Base-by-base conservation (phyloP, 305 asterid genomes). In the Fraxinus sp. region DNA sequence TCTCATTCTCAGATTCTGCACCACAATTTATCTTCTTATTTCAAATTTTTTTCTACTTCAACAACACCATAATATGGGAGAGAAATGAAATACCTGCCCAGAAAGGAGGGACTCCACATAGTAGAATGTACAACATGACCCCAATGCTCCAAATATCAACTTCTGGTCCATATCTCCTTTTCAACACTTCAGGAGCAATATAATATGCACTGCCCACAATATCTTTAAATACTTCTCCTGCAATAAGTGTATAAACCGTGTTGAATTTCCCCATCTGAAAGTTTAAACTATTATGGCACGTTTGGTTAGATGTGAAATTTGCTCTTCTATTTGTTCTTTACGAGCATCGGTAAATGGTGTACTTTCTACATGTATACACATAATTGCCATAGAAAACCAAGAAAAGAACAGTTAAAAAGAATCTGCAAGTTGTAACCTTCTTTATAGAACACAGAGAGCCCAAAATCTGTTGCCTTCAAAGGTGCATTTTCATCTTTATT, bases 111-210 rank as follows among this genome's bases (percentile, higher is more conserved):
- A 72, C 49, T n/a, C 77, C 77, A 33, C 77, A 33, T 9, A 90
- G 88, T 64, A 90, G 86, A 86, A 90, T 90, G 86, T 88, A 88
- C 11, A 90, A 88, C 44, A 90, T 90, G 6, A 90, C 92, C 72
- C 92, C 92, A 62, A 90, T 90, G 80, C 92, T 90, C 92, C 92
- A 90, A 18, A 84, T 91, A 90, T 90, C 92, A 24, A 91, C 88
- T 83, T 88, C 92, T 41, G 92, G 91, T 55, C 92, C 92, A 44
- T 91, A 90, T 88, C 84, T 84, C n/a, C 91, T 89, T 81, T 87
- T 90, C 76, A 90, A 76, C 73, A 90, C 92, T 86, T 90, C 92
- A 1, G 92, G 92, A 72, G 92, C 92, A 44, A 89, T 91, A 59
- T 88, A 89, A 76, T 89, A 88, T 32, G 92, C 92, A 85, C 92